Evolutionary conservation across 225 moss, liverwort and hornwort species (phyloP).

Genomic region (Thuidium tamariscinum): DNA sequence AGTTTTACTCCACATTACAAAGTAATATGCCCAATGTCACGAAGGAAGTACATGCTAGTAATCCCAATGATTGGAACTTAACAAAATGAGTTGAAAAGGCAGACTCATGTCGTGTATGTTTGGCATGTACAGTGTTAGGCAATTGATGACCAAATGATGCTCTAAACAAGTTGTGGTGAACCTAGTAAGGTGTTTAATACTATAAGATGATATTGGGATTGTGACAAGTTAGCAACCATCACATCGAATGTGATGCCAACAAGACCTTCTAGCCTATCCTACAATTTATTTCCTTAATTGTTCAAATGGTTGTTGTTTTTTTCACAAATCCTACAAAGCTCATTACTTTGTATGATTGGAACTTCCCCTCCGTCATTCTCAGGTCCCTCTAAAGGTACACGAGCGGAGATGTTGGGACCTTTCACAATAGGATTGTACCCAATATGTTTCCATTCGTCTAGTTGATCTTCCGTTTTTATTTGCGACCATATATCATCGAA

Average conservation of each 20-base stretch:
- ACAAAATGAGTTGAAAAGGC: no score
- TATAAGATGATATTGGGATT: no score
- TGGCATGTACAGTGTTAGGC: no score
- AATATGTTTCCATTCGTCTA: background rate
- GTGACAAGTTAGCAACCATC: background rate
- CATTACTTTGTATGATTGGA: background rate
- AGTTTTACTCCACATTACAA: no score
- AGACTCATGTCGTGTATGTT: no score
- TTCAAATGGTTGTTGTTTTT: background rate
- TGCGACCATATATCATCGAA: rapidly evolving
- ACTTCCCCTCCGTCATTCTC: background rate
- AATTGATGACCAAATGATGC: no score
- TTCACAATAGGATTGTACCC: no score
- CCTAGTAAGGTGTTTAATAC: no score
- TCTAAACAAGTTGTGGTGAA: no score
- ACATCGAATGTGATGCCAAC: background rate
- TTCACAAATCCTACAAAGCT: background rate
- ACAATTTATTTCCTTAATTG: background rate
- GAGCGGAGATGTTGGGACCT: rapidly evolving
- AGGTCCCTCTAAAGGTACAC: background rate
- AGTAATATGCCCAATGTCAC: no score
- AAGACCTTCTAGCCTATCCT: background rate
- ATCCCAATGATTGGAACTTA: no score
- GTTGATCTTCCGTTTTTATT: background rate
- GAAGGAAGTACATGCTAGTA: no score